phyloP scores from a whole-genome alignment of 441 rosid species.

The Euphorbia celastroides region DNA sequence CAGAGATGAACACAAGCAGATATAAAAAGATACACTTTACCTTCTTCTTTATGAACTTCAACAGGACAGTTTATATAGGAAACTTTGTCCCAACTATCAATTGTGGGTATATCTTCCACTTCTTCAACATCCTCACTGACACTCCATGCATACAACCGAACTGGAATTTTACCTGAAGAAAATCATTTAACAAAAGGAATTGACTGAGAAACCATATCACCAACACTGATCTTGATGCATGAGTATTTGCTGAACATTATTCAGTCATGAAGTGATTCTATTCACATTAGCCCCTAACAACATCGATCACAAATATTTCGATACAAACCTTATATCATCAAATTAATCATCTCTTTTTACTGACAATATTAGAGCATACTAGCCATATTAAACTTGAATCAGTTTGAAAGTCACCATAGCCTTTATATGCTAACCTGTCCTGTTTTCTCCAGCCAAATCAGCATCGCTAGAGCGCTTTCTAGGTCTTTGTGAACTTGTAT shows the following conservation, averaged over 20 bases:
- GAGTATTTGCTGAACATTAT: neutral
- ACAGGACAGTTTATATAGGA: constrained; percentile 71
- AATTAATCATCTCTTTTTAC: constrained; percentile 1
- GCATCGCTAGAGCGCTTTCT: constrained; percentile 37
- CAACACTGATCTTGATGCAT: neutral
- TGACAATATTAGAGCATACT: neutral
- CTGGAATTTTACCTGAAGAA: constrained; percentile 73
- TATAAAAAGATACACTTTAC: constrained; percentile 26
- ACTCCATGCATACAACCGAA: constrained; percentile 65
- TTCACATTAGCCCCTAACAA: neutral
- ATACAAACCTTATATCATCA: neutral
- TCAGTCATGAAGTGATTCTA: neutral
- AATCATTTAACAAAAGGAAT: constrained; percentile 5
- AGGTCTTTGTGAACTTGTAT: constrained; percentile 33
- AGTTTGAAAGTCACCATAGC: no score
- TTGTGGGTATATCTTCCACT: constrained; percentile 51
- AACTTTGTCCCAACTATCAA: constrained; percentile 81
- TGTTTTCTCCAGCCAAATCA: constrained; percentile 52
- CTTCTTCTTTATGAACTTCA: constrained; percentile 65
- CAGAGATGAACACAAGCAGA: no score
- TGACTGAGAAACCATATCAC: neutral
- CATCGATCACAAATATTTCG: constrained; percentile 6
- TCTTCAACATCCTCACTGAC: constrained; percentile 55
- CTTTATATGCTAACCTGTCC: constrained; percentile 52
- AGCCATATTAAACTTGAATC: constrained; percentile 6